Evolutionary conservation across 495 filamentous ascomycete species (phyloP).

Genomic region (Xylaria bambusicola): DNA sequence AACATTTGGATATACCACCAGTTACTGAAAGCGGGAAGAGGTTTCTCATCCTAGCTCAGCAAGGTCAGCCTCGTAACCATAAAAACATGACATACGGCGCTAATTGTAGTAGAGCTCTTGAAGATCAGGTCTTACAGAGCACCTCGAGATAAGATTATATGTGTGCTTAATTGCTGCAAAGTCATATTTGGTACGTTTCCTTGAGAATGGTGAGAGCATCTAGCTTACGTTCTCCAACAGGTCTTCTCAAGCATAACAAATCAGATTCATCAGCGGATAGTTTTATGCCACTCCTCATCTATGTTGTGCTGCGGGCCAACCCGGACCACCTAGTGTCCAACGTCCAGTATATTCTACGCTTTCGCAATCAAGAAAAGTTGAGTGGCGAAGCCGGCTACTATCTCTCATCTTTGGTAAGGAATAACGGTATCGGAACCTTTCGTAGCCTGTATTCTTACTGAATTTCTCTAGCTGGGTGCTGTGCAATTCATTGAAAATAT

Average conservation of each 20-base stretch:
- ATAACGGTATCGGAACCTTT: neutral
- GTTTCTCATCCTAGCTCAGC: constrained; percentile 85
- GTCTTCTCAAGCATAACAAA: constrained; percentile 87
- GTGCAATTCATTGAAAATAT: constrained; percentile 97
- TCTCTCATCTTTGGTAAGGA: constrained; percentile 82
- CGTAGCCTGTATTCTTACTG: constrained; percentile 18
- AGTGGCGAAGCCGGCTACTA: constrained; percentile 98
- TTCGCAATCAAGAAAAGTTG: constrained; percentile 95
- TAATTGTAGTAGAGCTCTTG: constrained; percentile 67
- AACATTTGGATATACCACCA: constrained; percentile 92
- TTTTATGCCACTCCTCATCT: constrained; percentile 94
- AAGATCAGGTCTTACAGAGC: constrained; percentile 97
- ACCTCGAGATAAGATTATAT: constrained; percentile 96
- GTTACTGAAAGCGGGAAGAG: constrained; percentile 79
- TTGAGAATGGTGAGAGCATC: neutral
- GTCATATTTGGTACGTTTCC: constrained; percentile 84
- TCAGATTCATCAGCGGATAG: constrained; percentile 94
- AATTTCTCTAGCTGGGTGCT: constrained; percentile 71
- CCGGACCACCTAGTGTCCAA: constrained; percentile 96
- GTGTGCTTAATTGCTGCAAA: constrained; percentile 97
- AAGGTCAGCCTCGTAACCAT: constrained; percentile 57
- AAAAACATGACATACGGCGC: constrained; percentile 1
- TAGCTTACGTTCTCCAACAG: constrained; percentile 43
- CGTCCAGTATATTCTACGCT: constrained; percentile 95
- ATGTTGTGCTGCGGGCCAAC: constrained; percentile 90